Base-by-base conservation (phyloP, 2,329 filamentous ascomycete species). In the Chaetothyriales sp. region DNA sequence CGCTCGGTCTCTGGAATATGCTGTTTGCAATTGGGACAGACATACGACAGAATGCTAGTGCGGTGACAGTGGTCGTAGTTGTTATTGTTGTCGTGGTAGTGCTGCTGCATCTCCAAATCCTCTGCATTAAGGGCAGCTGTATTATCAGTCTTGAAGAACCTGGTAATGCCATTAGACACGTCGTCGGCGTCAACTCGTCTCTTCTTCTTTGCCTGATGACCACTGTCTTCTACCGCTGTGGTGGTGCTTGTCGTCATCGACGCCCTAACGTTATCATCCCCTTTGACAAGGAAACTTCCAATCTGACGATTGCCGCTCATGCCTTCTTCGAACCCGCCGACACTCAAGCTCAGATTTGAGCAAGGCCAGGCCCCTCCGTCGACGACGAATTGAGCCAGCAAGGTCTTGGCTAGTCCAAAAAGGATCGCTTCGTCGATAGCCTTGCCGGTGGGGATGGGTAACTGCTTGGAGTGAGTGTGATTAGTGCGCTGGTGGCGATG, bases 281-380 rank as follows among this genome's bases (percentile, higher is more conserved):
- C 78, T 45, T 75, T 83, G 22, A 95, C 72, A n/a, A 98, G 72
- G 62, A 95, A 96, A 0, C 78, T 75, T 44, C 84, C 83, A 58
- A 98, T 96, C 32, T 84, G 86, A 72, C 81, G 82, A 62, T 95
- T 96, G 4, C 86, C 84, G 43, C 76, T 79, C 52, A 90, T 72
- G 1, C 86, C 85, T 57, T 95, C 88, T 65, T 96, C 89, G 57
- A 96, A 95, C 0, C 87, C 89, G n/a, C 80, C 82, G 20, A 96
- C 86, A 56, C 84, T 89, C 45, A 96, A 69, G 52, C 86, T 92
- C 7, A 98, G 72, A 62, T 95, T 92, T n/a, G 80, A 74, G 63
- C 92, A 96, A 5, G 92, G 92, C 87, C 88, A 96, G 15, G 85
- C 81, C 48, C 76, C 73, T 1, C 86, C 87, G 57, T 94, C 87